Percentiles rank a stretch among this genome's conserved stretches.
These are phyloP conservation scores for Arthrobotrys musiformis DNA, from an alignment of 2,329 filamentous ascomycete genomes.

Conservation along the genomic window DNA sequence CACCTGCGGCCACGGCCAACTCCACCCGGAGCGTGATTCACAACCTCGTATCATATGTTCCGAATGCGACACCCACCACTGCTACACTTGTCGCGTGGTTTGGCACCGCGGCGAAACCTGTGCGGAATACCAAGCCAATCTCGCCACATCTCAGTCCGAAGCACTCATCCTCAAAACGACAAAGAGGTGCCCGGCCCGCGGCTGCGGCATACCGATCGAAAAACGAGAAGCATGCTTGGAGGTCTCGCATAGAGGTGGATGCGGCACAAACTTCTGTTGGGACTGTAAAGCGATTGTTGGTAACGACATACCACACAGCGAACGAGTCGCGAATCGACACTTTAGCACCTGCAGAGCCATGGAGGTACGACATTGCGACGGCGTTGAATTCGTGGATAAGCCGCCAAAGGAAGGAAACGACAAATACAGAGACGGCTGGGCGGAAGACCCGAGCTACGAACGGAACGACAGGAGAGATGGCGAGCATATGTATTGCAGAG, in stretches of 20 bases:
- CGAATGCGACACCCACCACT: conserved; percentile 50
- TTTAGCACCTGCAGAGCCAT: conserved; percentile 47
- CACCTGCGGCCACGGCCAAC: conserved; percentile 44
- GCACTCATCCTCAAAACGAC: conserved; percentile 50
- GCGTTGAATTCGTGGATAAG: conserved; percentile 33
- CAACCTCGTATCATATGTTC: conserved; percentile 52
- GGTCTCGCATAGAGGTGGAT: conserved; percentile 45
- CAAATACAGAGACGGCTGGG: conserved; percentile 44
- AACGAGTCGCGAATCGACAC: conserved; percentile 45
- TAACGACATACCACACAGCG: conserved; percentile 49
- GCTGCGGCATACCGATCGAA: conserved; percentile 47
- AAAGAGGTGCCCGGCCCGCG: conserved; percentile 42
- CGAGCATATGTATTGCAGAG: conserved; percentile 49
- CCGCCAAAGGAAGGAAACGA: conserved; percentile 44
- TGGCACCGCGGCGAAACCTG: conserved; percentile 45
- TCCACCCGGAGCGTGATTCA: conserved; percentile 43
- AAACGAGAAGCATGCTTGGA: conserved; percentile 48
- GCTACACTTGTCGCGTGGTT: conserved; percentile 43
- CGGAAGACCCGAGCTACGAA: conserved; percentile 29
- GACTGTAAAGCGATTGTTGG: conserved; percentile 50
- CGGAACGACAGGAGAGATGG: conserved; percentile 38
- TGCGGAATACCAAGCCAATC: conserved; percentile 30
- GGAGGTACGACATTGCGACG: conserved; percentile 49
- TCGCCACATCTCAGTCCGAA: conserved; percentile 47
- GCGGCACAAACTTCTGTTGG: conserved; percentile 54